Evolutionary conservation across 2,329 filamentous ascomycete species (phyloP), one percentile per base, ranked within the genome.

Genomic region (Metarhizium guizhouense): DNA sequence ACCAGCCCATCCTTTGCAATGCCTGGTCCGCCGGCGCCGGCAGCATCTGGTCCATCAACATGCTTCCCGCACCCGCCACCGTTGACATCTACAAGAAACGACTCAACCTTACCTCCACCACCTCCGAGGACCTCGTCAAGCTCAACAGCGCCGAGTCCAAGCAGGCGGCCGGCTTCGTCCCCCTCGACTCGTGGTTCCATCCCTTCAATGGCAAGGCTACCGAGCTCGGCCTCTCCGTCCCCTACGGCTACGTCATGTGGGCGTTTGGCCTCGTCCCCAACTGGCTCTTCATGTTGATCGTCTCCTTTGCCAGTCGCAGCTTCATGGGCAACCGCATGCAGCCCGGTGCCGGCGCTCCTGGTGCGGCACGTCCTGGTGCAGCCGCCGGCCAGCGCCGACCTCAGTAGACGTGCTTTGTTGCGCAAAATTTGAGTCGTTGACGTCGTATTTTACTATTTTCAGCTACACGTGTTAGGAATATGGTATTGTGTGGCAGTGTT

Each of bases 281-380:
- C 75, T 93, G 88, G 88, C 72, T 83, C 55, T 84, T 90, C 66
- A 92, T 93, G 88, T 78, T 93, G 62, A 68, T 82, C 51, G 78
- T 93, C 63, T 88, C 85, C 54, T 84, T 92, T 68, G 65, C 87
- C 60, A 90, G 84, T 77, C 80, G 88, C 67, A 81, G 76, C 56
- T 80, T 92, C 71, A 90, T 92, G 88, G 64, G 65, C 51, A 70
- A 68, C 61, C 71, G 71, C 49, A 68, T 73, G 65, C 62, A 58
- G 10, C 51, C 57, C 36, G 57, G 51, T 48, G 48, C 60, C 57
- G 40, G 53, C 51, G 55, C 51, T 50, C 61, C 55, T 56, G 53
- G 51, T 30, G 58, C 57, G 4, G 14, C 25, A 36, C 30, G n/a
- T 16, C 36, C 53, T 36, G 56, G 40, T 50, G 57, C 51, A 16